Percentiles rank a stretch among this genome's conserved stretches.
phyloP scores from a whole-genome alignment of 768 basidiomycete genomes.

The Pleurotus citrinopileatus region DNA sequence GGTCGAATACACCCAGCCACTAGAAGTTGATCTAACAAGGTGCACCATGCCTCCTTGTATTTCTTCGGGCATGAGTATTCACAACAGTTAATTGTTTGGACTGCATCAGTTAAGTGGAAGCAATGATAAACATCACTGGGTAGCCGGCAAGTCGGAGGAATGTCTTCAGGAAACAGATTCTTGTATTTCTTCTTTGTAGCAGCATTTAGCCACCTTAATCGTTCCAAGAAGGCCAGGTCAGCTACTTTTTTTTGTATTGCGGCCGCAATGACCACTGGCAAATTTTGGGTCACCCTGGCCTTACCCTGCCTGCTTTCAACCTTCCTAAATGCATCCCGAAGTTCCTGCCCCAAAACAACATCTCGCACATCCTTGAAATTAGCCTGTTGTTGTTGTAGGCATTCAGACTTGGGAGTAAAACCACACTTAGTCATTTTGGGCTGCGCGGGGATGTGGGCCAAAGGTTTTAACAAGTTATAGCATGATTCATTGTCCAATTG shows the following conservation, averaged over 20 bases:
- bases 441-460: background rate
- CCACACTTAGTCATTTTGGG: background rate
- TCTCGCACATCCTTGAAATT: background rate
- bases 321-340: background rate
- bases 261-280: background rate
- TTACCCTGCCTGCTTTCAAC: background rate
- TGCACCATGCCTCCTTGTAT: conserved; percentile 26
- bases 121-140: conserved; percentile 18
- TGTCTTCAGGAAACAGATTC: background rate
- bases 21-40: conserved; percentile 25
- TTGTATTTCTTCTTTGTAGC: background rate
- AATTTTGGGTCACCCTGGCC: background rate
- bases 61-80: conserved; percentile 28
- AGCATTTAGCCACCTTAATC: background rate
- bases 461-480: background rate
- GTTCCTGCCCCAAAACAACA: background rate
- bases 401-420: background rate
- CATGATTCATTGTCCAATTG: background rate
- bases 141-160: conserved; percentile 20
- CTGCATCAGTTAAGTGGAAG: conserved; percentile 20
- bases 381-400: too few species aligned
- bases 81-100: conserved; percentile 12
- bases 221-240: background rate
- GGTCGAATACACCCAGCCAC: conserved; percentile 23
- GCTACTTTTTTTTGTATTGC: background rate